Percentiles rank a stretch among this genome's conserved stretches.
Evolutionary conservation across 2,329 filamentous ascomycete species (phyloP).

Genomic region (Penicillium italicum): DNA sequence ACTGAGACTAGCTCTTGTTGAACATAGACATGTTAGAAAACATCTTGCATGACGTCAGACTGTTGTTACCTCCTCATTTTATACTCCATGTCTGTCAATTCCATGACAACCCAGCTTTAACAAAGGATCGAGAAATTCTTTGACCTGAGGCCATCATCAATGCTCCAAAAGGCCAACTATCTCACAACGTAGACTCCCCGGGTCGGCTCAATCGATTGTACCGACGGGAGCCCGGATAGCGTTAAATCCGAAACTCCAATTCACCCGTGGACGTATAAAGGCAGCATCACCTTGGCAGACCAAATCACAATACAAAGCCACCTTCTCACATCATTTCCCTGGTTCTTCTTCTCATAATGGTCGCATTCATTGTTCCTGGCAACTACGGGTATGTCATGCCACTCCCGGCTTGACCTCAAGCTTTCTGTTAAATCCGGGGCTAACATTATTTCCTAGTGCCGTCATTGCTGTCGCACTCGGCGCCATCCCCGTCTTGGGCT

Average conservation of each 20-base stretch:
- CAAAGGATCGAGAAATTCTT: background rate
- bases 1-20: background rate
- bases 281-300: background rate
- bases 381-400: conserved; percentile 46
- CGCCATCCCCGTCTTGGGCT: conserved; percentile 52
- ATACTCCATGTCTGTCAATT: background rate
- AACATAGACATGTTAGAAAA: background rate
- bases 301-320: background rate
- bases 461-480: conserved; percentile 54
- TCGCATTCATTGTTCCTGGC: conserved; percentile 44
- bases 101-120: background rate
- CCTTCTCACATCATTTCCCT: background rate
- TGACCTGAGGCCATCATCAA: background rate
- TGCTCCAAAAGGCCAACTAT: background rate
- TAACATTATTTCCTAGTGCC: conserved; percentile 42
- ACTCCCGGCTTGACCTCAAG: background rate
- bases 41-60: background rate
- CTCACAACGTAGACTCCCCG: background rate
- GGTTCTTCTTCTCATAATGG: conserved; percentile 29
- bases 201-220: conserved; percentile 12
- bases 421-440: background rate
- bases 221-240: conserved; percentile 5
- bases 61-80: too few relatives aligned
- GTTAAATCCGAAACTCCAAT: background rate
- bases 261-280: conserved; percentile 15